Base-by-base conservation (phyloP, 208 protist genomes). In the Blastocrithidia nonstop region DNA sequence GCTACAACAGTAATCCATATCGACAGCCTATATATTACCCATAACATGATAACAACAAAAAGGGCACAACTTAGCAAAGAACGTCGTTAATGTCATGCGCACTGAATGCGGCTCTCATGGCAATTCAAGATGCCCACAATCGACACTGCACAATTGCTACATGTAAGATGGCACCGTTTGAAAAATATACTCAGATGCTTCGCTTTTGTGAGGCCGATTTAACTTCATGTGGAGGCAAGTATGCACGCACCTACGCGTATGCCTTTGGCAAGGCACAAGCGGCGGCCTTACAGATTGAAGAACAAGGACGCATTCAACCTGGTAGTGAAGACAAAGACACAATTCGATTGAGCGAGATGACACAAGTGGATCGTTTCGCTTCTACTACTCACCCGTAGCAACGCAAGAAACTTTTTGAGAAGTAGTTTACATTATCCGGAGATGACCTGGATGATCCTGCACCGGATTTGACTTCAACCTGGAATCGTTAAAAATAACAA, bases 351-450 rank as follows among this genome's bases (percentile, higher is more conserved):
- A 52, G 38, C 8, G 23, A 27, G 17, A 54, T 39, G 32, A 16
- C 54, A 6, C 51, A 42, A 20, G 59, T 71, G 11, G 82, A 92
- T 41, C 73, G 82, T 9, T 92, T 82, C 54, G 82, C 82, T n/a
- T 92, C 82, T 3, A 37, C 49, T 8, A 92, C 77, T 22, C 66
- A 92, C 49, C 77, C 82, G 7, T 77, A 92, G 65, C 82, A 86
- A 61, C 77, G 82, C 19, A 59, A 65, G 31, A 79, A 57, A n/a
- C 77, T 54, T 16, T 88, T 92, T 56, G 35, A 53, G 4, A 40
- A 52, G n/a, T 66, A 70, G 11, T 26, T 61, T 11, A 73, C 55
- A 6, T 36, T 62, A 31, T 48, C 61, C 25, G 64, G 62, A 16
- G 29, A 56, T 35, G 71, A 44, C 39, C 61, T 82, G 21, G 82